Evolutionary conservation across 805 yeast species (phyloP), one percentile per base, ranked within the genome.

Genomic region (Yarrowia keelungensis): DNA sequence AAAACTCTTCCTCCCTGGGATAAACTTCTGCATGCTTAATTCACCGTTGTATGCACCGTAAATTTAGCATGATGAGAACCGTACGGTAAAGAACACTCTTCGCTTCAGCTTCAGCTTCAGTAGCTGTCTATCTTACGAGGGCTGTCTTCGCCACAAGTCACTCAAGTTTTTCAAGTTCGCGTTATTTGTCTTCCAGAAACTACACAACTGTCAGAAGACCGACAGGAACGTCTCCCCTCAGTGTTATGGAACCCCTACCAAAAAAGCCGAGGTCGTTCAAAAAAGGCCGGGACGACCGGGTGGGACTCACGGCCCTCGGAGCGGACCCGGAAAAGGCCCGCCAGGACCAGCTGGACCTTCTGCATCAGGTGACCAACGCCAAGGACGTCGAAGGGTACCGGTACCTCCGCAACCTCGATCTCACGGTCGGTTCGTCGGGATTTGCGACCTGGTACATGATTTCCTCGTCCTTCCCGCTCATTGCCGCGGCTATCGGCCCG

Each of bases 401-500:
- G 9, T 47, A 62, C 16, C 26, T 62, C 16, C n/a, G 41, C 1
- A 62, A 62, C 11, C 45, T 69, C 47, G 47, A 49, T 9, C n/a
- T 50, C n/a, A 35, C 43, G n/a, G 71, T 70, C 4, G 71, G 71
- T 8, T 51, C 70, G 15, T 35, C 53, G 1, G 67, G 69, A 3
- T 70, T 69, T 14, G 54, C 70, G 5, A 46, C 51, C 26, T 91
- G 96, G 95, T 89, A 89, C 72, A 73, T 83, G 12, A 77, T 88
- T 0, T 87, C 93, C 3, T 83, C 89, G 3, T 87, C 87, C 72
- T 83, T 91, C 71, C 97, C 97, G 0, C 82, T 91, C 32, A 75
- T 89, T 9, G 87, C 93, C 0, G 92, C 94, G 5, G 89, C 93
- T 72, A 73, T 88, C 45, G 96, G 95, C 0, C 97, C 97, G 0